A percentile compares a stretch with the other conserved stretches of the same genome.
Evolutionary conservation across 805 yeast species (phyloP).

Genomic region (Cyberlindnera maclurae): DNA sequence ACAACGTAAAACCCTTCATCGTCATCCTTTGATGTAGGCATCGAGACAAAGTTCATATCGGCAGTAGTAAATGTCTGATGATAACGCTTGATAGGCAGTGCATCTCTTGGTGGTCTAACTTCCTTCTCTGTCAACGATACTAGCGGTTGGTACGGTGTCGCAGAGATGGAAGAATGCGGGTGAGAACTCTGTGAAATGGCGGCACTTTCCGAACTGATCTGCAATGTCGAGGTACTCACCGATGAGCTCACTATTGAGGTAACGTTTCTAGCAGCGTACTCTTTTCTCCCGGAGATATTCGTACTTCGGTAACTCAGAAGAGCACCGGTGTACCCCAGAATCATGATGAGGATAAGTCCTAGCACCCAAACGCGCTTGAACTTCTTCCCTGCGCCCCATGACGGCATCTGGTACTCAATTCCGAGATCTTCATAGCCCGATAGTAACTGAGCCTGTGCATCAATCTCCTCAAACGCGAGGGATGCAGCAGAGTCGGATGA

Average conservation of each 20-base stretch:
- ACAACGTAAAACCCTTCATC: constrained; percentile 41
- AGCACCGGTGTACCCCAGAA: constrained; percentile 8
- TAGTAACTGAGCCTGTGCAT: constrained; percentile 4
- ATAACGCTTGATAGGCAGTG: constrained; percentile 6
- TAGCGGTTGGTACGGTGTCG: constrained; percentile 2
- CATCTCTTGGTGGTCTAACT: constrained; percentile 7
- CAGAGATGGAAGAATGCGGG: constrained; percentile 1
- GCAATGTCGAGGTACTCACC: not conserved
- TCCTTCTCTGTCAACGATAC: constrained; percentile 8
- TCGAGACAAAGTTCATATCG: constrained; percentile 24
- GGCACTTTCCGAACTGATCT: not conserved
- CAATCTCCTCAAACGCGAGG: constrained; percentile 5
- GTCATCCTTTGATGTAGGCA: constrained; percentile 19
- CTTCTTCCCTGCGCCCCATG: constrained; percentile 1
- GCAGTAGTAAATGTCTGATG: not conserved
- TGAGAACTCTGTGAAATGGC: not conserved
- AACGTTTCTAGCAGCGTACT: not conserved
- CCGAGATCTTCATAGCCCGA: constrained; percentile 6
- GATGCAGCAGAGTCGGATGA: constrained; percentile 9
- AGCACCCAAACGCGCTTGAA: constrained; percentile 4
- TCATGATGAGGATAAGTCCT: not conserved
- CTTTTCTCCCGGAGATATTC: not conserved
- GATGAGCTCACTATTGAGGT: not conserved
- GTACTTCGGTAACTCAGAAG: constrained; percentile 10
- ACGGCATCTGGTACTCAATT: not conserved